Evolutionary conservation across 495 filamentous ascomycete genomes (phyloP), one percentile per base, ranked within the genome.

Genomic region (Parathielavia hyrcaniae): DNA sequence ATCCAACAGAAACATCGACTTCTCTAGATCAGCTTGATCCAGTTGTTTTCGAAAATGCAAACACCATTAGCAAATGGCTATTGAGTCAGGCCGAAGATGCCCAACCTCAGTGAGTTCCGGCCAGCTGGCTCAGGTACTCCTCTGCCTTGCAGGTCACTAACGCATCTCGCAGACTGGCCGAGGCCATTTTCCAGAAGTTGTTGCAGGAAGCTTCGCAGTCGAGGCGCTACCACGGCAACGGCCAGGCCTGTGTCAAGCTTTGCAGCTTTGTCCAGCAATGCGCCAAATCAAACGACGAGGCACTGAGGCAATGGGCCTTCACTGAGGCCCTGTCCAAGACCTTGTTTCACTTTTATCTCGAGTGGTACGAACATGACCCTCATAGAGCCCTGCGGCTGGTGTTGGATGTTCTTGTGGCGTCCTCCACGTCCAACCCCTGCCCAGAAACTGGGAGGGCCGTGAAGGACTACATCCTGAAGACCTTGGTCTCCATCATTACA

Each of bases 311-410:
- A 38, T 76, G 75, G 66, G 76, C 76, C 11, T 81, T 81, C 32
- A 77, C 78, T 14, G 65, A 81, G 22, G 62, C 67, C 16, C 75
- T 77, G 11, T 88, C 85, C 71, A 62, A 77, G 13, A 72, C 75
- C 44, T 67, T 87, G 5, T 89, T 93, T 65, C 71, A 83, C 14
- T 82, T 87, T 50, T 92, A 84, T 61, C 73, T 95, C 59, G 78
- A 83, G 55, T 86, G 83, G 71, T 89, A 83, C 60, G 86, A 92
- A 61, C 81, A 83, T 61, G 80, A 86, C 38, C 86, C 86, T 57
- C 79, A 85, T 26, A 86, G 90, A 52, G 84, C 88, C 32, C 79
- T 91, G 79, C 84, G 84, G 65, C 85, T 89, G 60, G 75, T 91
- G 0, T 69, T 95, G 46, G 75, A 81, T 61, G 77, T 82, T 44